Evolutionary conservation across 2,329 filamentous ascomycete genomes (phyloP).

Genomic region (Xenoacremonium recifei): DNA sequence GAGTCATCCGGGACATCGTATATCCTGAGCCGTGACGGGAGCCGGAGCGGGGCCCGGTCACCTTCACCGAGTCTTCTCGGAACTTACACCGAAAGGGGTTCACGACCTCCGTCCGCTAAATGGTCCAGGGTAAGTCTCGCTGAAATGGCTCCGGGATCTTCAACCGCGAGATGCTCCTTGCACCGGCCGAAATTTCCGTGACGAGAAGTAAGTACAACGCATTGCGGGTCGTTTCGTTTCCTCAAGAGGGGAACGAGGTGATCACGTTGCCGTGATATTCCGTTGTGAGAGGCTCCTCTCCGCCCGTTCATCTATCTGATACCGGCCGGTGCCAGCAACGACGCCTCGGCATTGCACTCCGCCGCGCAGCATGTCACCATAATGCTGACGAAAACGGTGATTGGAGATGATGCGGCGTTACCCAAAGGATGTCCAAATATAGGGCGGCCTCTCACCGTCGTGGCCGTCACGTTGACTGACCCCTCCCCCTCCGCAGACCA

Average conservation of each 20-base stretch:
- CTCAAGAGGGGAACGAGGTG: neutral
- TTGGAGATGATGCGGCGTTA: neutral
- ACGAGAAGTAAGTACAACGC: too few relatives aligned
- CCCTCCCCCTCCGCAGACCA: too few relatives aligned
- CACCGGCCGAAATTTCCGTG: too few relatives aligned
- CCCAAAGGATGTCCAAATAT: neutral
- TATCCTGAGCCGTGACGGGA: too few relatives aligned
- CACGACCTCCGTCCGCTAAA: too few relatives aligned
- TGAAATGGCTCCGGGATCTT: too few relatives aligned
- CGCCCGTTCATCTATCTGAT: neutral
- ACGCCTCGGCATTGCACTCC: neutral
- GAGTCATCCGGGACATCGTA: slow-evolving; percentile 22
- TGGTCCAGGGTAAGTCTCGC: too few relatives aligned
- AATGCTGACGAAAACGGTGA: neutral
- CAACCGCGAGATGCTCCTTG: too few relatives aligned
- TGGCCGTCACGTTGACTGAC: too few relatives aligned
- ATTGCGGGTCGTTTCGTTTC: slow-evolving; percentile 1
- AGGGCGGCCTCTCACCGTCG: neutral
- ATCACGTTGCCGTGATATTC: neutral
- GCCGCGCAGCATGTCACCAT: neutral
- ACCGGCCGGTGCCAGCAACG: neutral
- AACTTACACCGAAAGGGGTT: too few relatives aligned
- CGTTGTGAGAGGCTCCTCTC: neutral
- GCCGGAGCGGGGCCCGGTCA: too few relatives aligned
- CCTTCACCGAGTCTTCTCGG: too few relatives aligned